Conservation (phyloP, 2,329 filamentous ascomycete genomes). For the Pleochaeta shiraiana region DNA sequence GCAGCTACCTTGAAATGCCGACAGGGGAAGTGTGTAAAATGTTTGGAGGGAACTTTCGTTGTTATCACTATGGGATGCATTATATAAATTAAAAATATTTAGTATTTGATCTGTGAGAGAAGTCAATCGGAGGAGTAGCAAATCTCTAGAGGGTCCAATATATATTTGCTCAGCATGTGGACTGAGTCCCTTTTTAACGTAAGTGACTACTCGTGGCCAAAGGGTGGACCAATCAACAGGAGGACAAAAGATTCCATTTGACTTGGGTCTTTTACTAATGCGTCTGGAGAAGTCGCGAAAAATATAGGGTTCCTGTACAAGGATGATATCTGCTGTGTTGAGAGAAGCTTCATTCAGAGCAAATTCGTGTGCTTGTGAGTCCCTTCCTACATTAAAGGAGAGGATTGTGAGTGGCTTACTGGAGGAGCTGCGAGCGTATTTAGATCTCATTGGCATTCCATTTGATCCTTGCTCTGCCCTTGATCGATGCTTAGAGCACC, state of each 20-base stretch:
- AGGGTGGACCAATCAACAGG: neutral
- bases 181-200: neutral
- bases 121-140: neutral
- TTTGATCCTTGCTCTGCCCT: neutral
- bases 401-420: neutral
- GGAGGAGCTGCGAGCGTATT: neutral
- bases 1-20: neutral
- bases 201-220: neutral
- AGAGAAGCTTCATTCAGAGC: neutral
- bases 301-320: neutral
- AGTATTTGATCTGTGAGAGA: neutral
- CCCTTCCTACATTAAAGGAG: neutral
- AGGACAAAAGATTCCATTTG: neutral
- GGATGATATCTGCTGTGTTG: neutral
- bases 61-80: neutral
- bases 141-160: neutral
- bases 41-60: neutral
- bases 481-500: neutral
- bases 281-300: neutral
- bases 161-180: neutral
- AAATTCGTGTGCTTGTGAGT: neutral
- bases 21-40: neutral
- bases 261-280: neutral
- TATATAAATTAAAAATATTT: neutral
- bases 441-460: neutral